Evolutionary conservation across 768 basidiomycete species (phyloP), one percentile per base, ranked within the genome.

Genomic region (Mrakia frigida): DNA sequence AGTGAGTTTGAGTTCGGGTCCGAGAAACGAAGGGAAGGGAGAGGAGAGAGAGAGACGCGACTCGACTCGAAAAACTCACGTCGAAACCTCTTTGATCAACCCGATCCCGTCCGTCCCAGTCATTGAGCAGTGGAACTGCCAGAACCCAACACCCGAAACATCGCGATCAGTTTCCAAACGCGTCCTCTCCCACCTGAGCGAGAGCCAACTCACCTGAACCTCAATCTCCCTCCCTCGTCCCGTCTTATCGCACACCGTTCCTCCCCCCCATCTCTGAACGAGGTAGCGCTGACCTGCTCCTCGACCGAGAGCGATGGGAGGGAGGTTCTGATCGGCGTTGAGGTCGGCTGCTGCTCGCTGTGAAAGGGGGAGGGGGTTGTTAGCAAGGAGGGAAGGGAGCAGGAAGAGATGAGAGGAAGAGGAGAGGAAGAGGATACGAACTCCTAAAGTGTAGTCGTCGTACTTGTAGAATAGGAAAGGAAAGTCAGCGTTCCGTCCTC

Each of bases 81-180:
- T 95, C 82, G 91, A 91, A 50, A 93, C 87, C 86, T 97, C 94
- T 82, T 95, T 94, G 81, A 98, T 90, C 81, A 94, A 91, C 73
- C 92, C 87, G 80, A 98, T 92, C 50, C 88, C 89, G 85, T 98
- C 94, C 59, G 92, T 89, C 86, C 92, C 93, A 73, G 92, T 91
- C 92, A 93, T 93, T 78, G 93, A 93, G 84, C 94, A 98, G 84
- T 98, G 94, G 82, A 94, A 95, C 92, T 95, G 69, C 0, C 14
- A 33, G 5, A 50, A 61, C 13, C 18, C 33, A 71, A 39, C 14
- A 33, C 35, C n/a, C n/a, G n/a, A n/a, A n/a, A 28, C 11, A 23
- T 9, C 21, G 13, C 31, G 33, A 43, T 77, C 70, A 71, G 73
- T 74, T n/a, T n/a, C n/a, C 46, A 18, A 6, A 50, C 46, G 46